Evolutionary conservation across 768 basidiomycete genomes (phyloP), one percentile per base, ranked within the genome.

Genomic region (Asterophora parasitica): DNA sequence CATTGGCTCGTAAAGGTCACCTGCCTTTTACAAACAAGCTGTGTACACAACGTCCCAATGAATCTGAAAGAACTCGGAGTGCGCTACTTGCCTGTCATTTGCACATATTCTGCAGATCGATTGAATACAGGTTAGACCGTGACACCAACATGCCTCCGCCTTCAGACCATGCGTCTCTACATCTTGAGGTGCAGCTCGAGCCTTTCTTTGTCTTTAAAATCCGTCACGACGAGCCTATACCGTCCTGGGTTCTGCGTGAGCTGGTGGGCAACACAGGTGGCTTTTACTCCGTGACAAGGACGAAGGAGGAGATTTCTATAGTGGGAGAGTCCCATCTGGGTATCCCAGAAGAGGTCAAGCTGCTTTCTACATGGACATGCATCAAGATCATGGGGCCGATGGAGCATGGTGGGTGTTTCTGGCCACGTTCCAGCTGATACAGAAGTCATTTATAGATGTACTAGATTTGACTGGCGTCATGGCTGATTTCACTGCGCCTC

Each of bases 361-460:
- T 73, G 33, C 61, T 69, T 26, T 69, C 71, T 17, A 66, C 67
- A 1, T 83, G 82, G 82, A 70, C 63, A 55, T 78, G 78, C 57
- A 78, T 85, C 50, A 79, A 78, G 61, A 79, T 86, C 33, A 70
- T 67, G 30, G 84, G 83, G 3, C 82, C 81, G 2, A 80, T 85
- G 80, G 78, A 81, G 52, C 83, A 84, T 52, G 71, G 82, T 80
- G 41, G 48, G 70, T 58, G n/a, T 23, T 23, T 7, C 10, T 8
- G 34, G 43, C 5, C 5, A 30, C 28, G 6, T 30, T n/a, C n/a
- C n/a, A n/a, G n/a, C n/a, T n/a, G n/a, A n/a, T n/a, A n/a, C n/a
- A n/a, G n/a, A n/a, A n/a, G n/a, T n/a, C n/a, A n/a, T n/a, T n/a
- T n/a, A n/a, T n/a, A n/a, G n/a, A 11, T 26, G 2, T 16, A 32